Evolutionary conservation across 306 rosid species (phyloP).

Genomic region (Glycine latifolia): DNA sequence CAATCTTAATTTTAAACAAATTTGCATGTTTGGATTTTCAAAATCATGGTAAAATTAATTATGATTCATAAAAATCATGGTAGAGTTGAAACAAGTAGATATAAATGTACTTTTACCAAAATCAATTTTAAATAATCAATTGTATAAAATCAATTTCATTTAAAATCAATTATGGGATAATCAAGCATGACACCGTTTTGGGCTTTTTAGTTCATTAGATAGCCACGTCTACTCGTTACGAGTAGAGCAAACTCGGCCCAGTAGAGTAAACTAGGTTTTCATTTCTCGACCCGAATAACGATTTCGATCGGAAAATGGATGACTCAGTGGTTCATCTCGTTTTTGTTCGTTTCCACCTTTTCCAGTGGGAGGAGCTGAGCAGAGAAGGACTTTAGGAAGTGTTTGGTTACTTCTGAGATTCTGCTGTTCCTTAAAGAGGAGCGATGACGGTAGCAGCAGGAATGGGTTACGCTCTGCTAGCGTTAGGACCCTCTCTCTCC

Average conservation of each 20-base stretch:
- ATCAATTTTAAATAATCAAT: too few relatives aligned
- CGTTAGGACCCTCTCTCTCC: slow-evolving; percentile 89
- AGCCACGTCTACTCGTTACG: neutral
- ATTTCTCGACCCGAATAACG: neutral
- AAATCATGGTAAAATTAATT: too few relatives aligned
- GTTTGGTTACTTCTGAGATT: slow-evolving; percentile 14
- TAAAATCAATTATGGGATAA: neutral
- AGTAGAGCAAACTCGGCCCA: neutral
- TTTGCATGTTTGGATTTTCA: too few relatives aligned
- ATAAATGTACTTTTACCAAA: too few relatives aligned
- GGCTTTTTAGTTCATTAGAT: neutral
- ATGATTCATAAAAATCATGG: too few relatives aligned
- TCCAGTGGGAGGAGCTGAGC: slow-evolving; percentile 4
- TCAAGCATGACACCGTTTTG: neutral
- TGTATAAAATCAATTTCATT: neutral
- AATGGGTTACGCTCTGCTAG: slow-evolving; percentile 83
- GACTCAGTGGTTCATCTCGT: neutral
- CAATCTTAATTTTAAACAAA: too few relatives aligned
- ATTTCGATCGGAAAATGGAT: neutral
- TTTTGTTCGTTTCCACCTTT: too few relatives aligned
- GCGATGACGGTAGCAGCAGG: slow-evolving; percentile 84
- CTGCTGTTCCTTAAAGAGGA: neutral
- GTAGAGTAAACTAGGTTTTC: neutral
- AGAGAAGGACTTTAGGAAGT: slow-evolving; percentile 35
- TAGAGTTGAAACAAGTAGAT: too few relatives aligned